Percentiles rank a stretch among this genome's conserved stretches.
Conservation (phyloP, 108 stramenopile species). For the Bacterosira constricta region DNA sequence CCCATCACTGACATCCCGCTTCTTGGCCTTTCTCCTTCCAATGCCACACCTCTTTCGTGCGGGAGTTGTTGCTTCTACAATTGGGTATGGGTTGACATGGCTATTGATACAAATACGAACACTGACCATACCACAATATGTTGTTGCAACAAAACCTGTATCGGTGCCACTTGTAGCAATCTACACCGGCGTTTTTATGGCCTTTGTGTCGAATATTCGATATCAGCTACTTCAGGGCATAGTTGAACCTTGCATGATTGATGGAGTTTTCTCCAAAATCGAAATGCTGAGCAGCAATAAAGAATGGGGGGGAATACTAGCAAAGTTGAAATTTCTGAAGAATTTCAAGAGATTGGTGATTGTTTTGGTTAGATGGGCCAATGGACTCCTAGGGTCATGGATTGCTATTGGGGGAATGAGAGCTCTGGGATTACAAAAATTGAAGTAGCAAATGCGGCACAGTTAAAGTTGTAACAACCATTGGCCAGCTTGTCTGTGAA, state of each 20-base stretch:
- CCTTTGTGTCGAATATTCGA: constrained; percentile 72
- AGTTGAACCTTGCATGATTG: constrained; percentile 68
- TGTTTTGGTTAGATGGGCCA: constrained; percentile 57
- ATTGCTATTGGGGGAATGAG: constrained; percentile 86
- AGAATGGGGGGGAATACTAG: not conserved
- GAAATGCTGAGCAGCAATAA: constrained; percentile 1
- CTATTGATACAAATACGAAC: constrained; percentile 55
- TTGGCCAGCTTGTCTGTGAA: too few species aligned
- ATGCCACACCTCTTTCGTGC: constrained; percentile 71
- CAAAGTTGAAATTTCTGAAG: constrained; percentile 2
- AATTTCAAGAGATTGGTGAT: constrained; percentile 29
- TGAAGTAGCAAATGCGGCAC: constrained; percentile 30
- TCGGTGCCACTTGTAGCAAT: constrained; percentile 61
- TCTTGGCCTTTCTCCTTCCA: constrained; percentile 61
- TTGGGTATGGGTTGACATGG: constrained; percentile 74
- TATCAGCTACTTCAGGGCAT: constrained; percentile 87
- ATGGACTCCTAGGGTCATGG: constrained; percentile 73
- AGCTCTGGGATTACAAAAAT: constrained; percentile 63
- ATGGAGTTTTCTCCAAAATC: constrained; percentile 41
- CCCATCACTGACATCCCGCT: constrained; percentile 50
- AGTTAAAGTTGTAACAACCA: too few species aligned
- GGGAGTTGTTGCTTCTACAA: constrained; percentile 64
- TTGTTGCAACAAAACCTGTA: constrained; percentile 57
- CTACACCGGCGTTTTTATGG: constrained; percentile 80
- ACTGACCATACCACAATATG: constrained; percentile 47